These are phyloP conservation scores for Eutypa lata DNA, from an alignment of 2,329 filamentous ascomycete genomes.

Conservation along the genomic window DNA sequence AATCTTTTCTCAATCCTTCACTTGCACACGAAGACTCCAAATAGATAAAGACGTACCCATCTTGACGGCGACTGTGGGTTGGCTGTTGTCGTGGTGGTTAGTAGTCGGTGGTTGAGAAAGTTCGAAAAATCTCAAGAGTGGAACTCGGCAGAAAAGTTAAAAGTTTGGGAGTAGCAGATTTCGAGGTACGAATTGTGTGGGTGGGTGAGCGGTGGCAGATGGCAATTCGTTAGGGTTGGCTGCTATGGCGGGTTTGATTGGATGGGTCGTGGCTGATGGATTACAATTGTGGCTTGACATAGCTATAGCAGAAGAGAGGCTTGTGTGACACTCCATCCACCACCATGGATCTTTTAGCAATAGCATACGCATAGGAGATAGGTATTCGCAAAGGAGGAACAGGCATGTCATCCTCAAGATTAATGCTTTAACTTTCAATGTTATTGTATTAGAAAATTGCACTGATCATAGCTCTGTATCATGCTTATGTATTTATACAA, in stretches of 20 bases:
- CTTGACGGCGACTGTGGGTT: constrained; percentile 47
- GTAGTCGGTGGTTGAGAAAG: constrained; percentile 16
- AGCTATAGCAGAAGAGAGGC: not conserved
- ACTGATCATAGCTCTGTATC: not conserved
- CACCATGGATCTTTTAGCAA: not conserved
- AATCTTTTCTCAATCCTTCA: constrained; percentile 22
- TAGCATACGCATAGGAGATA: no score
- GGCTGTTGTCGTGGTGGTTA: constrained; percentile 35
- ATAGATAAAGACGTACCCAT: constrained; percentile 57
- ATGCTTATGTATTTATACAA: not conserved
- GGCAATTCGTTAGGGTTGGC: constrained; percentile 40
- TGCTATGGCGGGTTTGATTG: constrained; percentile 1
- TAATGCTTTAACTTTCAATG: no score
- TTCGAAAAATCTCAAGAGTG: constrained; percentile 9
- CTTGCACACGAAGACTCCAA: constrained; percentile 37
- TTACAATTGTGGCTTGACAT: not conserved
- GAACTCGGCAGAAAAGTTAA: not conserved
- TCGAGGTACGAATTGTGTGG: constrained; percentile 23
- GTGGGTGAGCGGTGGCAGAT: constrained; percentile 36
- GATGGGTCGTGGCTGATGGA: not conserved
- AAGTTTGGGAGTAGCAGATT: not conserved
- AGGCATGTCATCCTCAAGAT: no score
- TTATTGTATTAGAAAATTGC: not conserved
- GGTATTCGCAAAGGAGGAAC: no score
- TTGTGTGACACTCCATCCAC: not conserved